phyloP scores from a whole-genome alignment of 2,329 filamentous ascomycete genomes.

The Rhytidhysteron rufulum region DNA sequence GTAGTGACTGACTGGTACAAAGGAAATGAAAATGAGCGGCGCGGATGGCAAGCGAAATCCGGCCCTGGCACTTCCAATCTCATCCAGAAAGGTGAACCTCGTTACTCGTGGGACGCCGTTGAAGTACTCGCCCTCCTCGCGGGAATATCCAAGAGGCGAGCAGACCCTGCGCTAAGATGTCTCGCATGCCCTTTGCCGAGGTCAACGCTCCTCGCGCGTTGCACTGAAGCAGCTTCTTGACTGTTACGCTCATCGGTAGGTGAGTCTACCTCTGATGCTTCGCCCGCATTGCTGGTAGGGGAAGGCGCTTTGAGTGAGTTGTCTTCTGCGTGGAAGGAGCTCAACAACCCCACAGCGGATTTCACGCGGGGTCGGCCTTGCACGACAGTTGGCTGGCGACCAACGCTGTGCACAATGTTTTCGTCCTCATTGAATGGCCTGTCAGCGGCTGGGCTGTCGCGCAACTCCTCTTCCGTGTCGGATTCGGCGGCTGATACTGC shows the following conservation, averaged over 20 bases:
- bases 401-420: conserved; percentile 49
- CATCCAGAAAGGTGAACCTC: conserved; percentile 12
- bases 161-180: conserved; percentile 74
- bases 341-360: conserved; percentile 59
- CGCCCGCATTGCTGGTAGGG: conserved; percentile 29
- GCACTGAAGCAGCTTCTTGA: conserved; percentile 36
- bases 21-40: conserved; percentile 35
- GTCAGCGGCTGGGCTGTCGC: conserved; percentile 14
- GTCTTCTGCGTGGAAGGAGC: conserved; percentile 43
- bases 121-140: conserved; percentile 29
- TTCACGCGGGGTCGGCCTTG: conserved; percentile 56
- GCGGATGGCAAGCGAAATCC: conserved; percentile 25
- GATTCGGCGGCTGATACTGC: conserved; percentile 30
- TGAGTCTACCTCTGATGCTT: conserved; percentile 24
- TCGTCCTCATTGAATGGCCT: conserved; percentile 23
- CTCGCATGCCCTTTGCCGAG: conserved; percentile 62
- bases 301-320: conserved; percentile 19
- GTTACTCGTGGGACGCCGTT: conserved; percentile 23
- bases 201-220: conserved; percentile 69
- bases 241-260: conserved; percentile 19
- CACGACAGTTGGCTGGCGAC: conserved; percentile 61
- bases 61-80: conserved; percentile 10
- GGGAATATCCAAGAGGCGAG: conserved; percentile 66
- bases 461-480: conserved; percentile 36
- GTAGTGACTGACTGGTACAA: conserved; percentile 31